Conservation (phyloP, 169 alveolate species). For the Neospora caninum region DNA sequence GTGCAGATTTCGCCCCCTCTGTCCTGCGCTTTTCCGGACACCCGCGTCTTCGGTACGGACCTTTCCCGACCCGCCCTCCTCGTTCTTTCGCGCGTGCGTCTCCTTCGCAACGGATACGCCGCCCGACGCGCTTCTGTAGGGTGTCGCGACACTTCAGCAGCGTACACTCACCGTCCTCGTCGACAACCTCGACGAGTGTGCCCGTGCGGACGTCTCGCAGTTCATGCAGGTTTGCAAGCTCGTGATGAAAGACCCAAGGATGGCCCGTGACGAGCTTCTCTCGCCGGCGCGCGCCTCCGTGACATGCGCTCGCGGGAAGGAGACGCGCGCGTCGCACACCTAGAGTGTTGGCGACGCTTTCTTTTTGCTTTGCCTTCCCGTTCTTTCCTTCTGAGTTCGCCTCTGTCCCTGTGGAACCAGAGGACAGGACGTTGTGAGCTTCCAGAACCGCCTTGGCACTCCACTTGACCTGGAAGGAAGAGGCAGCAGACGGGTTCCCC, state of each 20-base stretch:
- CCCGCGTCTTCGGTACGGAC: too few relatives aligned
- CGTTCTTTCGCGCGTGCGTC: too few relatives aligned
- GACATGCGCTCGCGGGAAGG: background rate
- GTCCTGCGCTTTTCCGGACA: too few relatives aligned
- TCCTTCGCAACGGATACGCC: too few relatives aligned
- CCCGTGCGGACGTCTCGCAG: background rate
- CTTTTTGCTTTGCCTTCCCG: too few relatives aligned
- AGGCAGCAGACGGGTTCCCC: background rate
- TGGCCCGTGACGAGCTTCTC: background rate
- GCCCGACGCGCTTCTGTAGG: too few relatives aligned
- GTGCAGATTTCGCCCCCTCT: too few relatives aligned
- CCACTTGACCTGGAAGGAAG: background rate
- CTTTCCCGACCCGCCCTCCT: too few relatives aligned
- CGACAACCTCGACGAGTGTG: background rate
- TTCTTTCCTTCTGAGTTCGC: too few relatives aligned
- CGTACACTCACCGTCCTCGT: conserved; percentile 2
- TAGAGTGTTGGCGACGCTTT: too few relatives aligned
- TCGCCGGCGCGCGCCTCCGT: background rate
- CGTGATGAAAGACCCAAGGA: conserved; percentile 25
- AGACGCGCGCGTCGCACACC: background rate
- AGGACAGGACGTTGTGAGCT: background rate
- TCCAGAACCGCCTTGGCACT: background rate
- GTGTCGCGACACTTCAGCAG: too few relatives aligned
- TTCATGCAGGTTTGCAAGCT: background rate
- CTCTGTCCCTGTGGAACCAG: too few relatives aligned